These are phyloP conservation scores for Debaryomyces singareniensis DNA, from an alignment of 1,139 yeast genomes.

Conservation along the genomic window DNA sequence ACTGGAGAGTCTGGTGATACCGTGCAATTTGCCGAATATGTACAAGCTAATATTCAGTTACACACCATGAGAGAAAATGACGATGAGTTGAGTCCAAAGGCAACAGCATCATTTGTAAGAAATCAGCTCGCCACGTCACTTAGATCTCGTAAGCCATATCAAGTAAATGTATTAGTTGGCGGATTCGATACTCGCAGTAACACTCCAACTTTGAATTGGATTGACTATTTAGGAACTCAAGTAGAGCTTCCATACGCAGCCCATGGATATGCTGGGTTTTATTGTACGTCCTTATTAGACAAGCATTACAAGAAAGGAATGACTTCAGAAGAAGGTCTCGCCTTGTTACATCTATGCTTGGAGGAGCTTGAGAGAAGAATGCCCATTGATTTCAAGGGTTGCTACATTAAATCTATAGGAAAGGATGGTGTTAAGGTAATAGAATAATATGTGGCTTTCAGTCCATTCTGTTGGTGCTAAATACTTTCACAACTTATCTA, in stretches of 20 bases:
- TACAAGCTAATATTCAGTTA: conserved; percentile 87
- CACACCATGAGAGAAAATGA: conserved; percentile 80
- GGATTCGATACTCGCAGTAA: conserved; percentile 67
- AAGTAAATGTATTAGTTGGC: conserved; percentile 82
- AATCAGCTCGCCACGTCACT: conserved; percentile 81
- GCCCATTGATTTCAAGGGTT: conserved; percentile 96
- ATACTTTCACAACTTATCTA: too few relatives aligned
- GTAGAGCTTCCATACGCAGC: conserved; percentile 93
- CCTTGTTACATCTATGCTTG: conserved; percentile 66
- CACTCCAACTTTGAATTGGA: conserved; percentile 74
- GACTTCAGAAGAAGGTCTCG: conserved; percentile 72
- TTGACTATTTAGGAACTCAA: conserved; percentile 90
- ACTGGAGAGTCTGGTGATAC: conserved; percentile 98
- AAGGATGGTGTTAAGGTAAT: conserved; percentile 55
- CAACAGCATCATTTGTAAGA: conserved; percentile 85
- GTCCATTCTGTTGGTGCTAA: too few relatives aligned
- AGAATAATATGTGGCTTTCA: too few relatives aligned
- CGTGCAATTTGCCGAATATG: conserved; percentile 90
- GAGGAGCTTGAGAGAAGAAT: conserved; percentile 78
- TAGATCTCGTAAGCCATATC: conserved; percentile 89
- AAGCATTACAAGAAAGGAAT: conserved; percentile 81
- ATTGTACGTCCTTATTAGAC: conserved; percentile 83
- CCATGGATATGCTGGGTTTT: conserved; percentile 95
- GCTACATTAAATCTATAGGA: conserved; percentile 69
- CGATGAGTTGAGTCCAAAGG: conserved; percentile 72